Conservation (phyloP, 345 rosid species). For the Firmiana major region DNA sequence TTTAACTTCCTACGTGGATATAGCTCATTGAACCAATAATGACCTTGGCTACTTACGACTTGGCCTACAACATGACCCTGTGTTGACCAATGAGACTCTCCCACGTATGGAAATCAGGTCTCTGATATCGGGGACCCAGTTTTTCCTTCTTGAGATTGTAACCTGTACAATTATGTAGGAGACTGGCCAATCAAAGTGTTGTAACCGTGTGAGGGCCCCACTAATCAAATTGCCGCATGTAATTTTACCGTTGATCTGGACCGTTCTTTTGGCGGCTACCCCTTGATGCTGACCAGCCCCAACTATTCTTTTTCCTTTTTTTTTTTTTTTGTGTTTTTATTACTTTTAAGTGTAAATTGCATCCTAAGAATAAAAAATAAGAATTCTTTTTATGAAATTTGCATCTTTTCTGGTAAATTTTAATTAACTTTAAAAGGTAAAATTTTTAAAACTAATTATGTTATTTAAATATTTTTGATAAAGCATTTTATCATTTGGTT, state of each 20-base stretch:
- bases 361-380: neutral
- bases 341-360: neutral
- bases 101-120: slow-evolving; percentile 4
- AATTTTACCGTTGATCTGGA: slow-evolving; percentile 22
- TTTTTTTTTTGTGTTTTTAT: neutral
- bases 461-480: too few species aligned
- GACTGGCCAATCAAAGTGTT: slow-evolving; percentile 28
- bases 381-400: too few species aligned
- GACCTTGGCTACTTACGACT: neutral
- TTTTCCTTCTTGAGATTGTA: slow-evolving; percentile 22
- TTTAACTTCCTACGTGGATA: slow-evolving; percentile 13
- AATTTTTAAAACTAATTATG: too few species aligned
- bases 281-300: slow-evolving; percentile 9
- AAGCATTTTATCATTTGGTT: too few species aligned
- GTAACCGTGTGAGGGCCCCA: slow-evolving; percentile 16
- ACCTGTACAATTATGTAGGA: slow-evolving; percentile 33
- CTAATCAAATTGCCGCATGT: slow-evolving; percentile 12
- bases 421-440: too few species aligned
- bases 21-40: neutral
- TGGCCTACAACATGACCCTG: neutral
- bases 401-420: too few species aligned
- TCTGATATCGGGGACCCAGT: neutral
- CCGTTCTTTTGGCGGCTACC: slow-evolving; percentile 30
- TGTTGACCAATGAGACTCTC: neutral
- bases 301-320: neutral